Evolutionary conservation across 2,329 filamentous ascomycete genomes (phyloP).

Genomic region (Botrytis pseudocinerea): DNA sequence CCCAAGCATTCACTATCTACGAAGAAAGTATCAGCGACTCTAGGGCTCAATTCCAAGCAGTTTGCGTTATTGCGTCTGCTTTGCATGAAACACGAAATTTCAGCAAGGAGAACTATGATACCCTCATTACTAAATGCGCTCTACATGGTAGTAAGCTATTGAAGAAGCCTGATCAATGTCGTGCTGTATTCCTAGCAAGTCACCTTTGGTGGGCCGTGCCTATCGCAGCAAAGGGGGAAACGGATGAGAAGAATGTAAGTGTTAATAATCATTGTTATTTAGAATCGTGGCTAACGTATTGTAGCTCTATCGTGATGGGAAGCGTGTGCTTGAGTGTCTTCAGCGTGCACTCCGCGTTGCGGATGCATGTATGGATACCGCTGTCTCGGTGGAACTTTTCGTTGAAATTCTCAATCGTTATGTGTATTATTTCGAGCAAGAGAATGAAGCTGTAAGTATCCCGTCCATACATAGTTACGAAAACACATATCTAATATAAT

Average conservation of each 20-base stretch:
- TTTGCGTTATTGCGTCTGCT: slow-evolving; percentile 88
- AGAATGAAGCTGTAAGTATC: slow-evolving; percentile 80
- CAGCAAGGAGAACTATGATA: slow-evolving; percentile 97
- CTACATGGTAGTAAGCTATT: slow-evolving; percentile 95
- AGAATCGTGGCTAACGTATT: slow-evolving; percentile 31
- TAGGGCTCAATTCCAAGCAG: slow-evolving; percentile 95
- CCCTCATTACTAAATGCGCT: slow-evolving; percentile 95
- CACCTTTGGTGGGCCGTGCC: slow-evolving; percentile 98
- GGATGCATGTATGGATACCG: slow-evolving; percentile 98
- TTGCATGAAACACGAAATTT: slow-evolving; percentile 89
- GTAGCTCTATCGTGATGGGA: slow-evolving; percentile 93
- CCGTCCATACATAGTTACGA: slow-evolving; percentile 18
- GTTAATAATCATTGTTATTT: slow-evolving; percentile 17
- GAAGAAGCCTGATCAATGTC: slow-evolving; percentile 97
- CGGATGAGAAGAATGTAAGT: slow-evolving; percentile 78
- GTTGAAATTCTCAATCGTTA: slow-evolving; percentile 98
- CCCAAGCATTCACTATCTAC: slow-evolving; percentile 96
- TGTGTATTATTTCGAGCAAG: slow-evolving; percentile 98
- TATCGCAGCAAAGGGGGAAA: slow-evolving; percentile 74
- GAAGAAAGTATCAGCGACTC: slow-evolving; percentile 96
- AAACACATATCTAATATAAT: neutral
- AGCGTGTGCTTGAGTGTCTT: slow-evolving; percentile 92
- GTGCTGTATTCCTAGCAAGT: slow-evolving; percentile 93
- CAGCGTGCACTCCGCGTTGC: slow-evolving; percentile 94
- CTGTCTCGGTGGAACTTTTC: slow-evolving; percentile 94